Percentiles rank a stretch among this genome's conserved stretches.
phyloP scores from a whole-genome alignment of 2,329 filamentous ascomycete genomes.

The Coniochaeta pulveracea region DNA sequence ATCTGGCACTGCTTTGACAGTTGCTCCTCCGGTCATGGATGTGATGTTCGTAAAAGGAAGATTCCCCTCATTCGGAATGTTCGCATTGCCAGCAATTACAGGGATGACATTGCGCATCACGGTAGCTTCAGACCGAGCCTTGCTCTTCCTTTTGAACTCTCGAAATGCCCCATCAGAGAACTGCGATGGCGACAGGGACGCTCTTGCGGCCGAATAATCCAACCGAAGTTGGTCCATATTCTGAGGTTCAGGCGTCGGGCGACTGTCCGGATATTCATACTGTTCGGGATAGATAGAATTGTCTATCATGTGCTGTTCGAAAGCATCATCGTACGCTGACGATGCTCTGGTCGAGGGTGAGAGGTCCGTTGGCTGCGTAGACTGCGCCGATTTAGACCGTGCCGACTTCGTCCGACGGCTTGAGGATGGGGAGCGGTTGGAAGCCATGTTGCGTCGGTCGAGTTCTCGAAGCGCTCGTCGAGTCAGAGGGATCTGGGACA shows the following conservation, averaged over 20 bases:
- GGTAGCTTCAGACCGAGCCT: not conserved
- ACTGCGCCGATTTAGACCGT: slow-evolving; percentile 10
- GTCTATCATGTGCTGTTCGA: slow-evolving; percentile 16
- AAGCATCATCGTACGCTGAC: slow-evolving; percentile 14
- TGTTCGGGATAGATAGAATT: slow-evolving; percentile 12
- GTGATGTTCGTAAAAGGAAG: not conserved
- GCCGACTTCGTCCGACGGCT: slow-evolving; percentile 10
- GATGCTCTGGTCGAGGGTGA: slow-evolving; percentile 9
- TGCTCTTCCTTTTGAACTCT: slow-evolving; percentile 9
- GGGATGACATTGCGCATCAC: not conserved
- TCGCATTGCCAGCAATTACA: not conserved
- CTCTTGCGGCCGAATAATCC: slow-evolving; percentile 5
- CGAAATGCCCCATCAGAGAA: slow-evolving; percentile 11
- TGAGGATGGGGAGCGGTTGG: slow-evolving; percentile 9
- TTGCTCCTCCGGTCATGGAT: slow-evolving; percentile 8
- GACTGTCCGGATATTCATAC: slow-evolving; percentile 5
- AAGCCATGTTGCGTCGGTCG: slow-evolving; percentile 12
- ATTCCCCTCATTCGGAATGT: not conserved
- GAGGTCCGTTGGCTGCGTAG: slow-evolving; percentile 6
- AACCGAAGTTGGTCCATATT: slow-evolving; percentile 7
- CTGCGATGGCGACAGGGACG: slow-evolving; percentile 9
- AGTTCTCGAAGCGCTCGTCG: slow-evolving; percentile 4
- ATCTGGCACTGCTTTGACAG: not conserved
- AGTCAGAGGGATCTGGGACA: not conserved
- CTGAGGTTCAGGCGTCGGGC: slow-evolving; percentile 3